A percentile compares a stretch with the other conserved stretches of the same genome.
phyloP scores from a whole-genome alignment of 345 rosid species.

The Excoecaria agallocha region DNA sequence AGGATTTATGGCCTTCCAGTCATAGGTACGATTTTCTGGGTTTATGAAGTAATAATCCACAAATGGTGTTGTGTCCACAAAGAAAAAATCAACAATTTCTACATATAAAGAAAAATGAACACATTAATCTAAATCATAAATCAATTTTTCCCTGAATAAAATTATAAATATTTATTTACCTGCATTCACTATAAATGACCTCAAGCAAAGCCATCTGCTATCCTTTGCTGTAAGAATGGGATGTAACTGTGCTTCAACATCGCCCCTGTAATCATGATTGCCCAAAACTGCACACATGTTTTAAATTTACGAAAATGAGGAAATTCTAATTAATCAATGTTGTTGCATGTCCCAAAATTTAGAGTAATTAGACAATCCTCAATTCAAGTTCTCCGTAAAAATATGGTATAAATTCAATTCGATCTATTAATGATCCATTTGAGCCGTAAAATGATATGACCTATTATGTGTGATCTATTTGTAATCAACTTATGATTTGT shows the following conservation, averaged over 20 bases:
- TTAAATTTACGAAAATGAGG: too few relatives aligned
- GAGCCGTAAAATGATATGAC: too few relatives aligned
- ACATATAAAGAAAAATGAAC: background rate
- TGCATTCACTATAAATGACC: constrained; percentile 20
- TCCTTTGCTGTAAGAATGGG: constrained; percentile 13
- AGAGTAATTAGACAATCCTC: too few relatives aligned
- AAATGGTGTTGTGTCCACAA: constrained; percentile 75
- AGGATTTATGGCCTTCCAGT: constrained; percentile 62
- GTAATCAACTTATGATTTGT: too few relatives aligned
- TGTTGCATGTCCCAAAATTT: too few relatives aligned
- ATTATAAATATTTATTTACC: background rate
- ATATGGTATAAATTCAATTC: too few relatives aligned
- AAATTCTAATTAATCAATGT: too few relatives aligned
- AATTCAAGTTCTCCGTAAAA: too few relatives aligned
- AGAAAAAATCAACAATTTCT: constrained; percentile 65
- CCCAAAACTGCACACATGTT: constrained; percentile 22
- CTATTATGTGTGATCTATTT: too few relatives aligned
- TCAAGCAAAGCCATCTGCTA: constrained; percentile 26
- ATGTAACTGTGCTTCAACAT: constrained; percentile 14
- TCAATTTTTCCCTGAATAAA: background rate
- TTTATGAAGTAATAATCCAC: constrained; percentile 53
- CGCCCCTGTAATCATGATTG: constrained; percentile 28
- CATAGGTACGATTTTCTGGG: constrained; percentile 47
- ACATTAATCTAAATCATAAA: background rate
- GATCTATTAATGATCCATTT: too few relatives aligned